Evolutionary conservation across 345 rosid genomes (phyloP), one percentile per base, ranked within the genome.

Genomic region (Heritiera littoralis): DNA sequence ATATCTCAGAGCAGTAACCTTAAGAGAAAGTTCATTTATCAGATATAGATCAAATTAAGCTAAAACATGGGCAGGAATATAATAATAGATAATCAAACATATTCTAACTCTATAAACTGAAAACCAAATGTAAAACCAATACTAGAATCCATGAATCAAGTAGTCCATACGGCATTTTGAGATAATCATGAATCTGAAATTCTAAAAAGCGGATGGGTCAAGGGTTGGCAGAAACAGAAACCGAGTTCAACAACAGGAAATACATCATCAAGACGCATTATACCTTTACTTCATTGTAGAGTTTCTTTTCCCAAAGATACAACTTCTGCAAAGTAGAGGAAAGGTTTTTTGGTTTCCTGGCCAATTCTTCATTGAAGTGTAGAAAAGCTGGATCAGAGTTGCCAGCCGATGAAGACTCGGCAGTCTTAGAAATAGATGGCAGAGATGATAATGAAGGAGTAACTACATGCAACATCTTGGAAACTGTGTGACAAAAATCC

Each of bases 251-350:
- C 12, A 32, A n/a, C 9, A 75, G 20, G 63, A 13, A 70, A 15
- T 14, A 76, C 55, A 69, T 45, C 58, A 48, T 13, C 1, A 72
- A 72, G 18, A 46, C 30, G 56, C 8, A 17, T n/a, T 75, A 72
- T 89, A 94, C 99, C 97, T 97, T 97, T 12, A 94, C 99, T 87
- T 97, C 98, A 35, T 85, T 83, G 71, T 85, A 90, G 72, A 94
- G 91, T 82, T 97, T 97, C 94, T 93, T 94, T 92, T 94, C 99
- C 99, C 96, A 97, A 46, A 94, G 91, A 84, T 85, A 78, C 9
- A 97, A 88, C 83, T 93, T 97, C 51, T 87, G 98, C 86, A 97
- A 83, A 23, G 94, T 94, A 15, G 99, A 90, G 40, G 99, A 94
- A 77, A 97, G 98, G 78, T 91, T 92, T 72, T 89, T 87, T 0